Conservation (phyloP, 2,329 filamentous ascomycete species). For the Colletotrichum costaricense region DNA sequence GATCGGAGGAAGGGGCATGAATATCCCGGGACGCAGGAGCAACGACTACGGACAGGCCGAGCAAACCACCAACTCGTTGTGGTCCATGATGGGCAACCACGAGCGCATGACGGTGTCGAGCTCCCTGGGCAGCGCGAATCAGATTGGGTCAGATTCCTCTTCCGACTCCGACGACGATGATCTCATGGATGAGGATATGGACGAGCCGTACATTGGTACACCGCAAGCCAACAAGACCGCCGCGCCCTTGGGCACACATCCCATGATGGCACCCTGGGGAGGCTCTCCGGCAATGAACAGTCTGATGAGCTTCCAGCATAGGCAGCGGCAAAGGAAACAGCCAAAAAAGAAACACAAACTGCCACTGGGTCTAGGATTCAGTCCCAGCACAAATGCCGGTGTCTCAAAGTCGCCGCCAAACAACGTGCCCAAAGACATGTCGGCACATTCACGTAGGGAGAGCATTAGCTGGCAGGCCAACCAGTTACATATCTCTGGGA, state of each 20-base stretch:
- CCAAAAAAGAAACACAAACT: constrained; percentile 65
- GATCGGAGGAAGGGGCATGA: constrained; percentile 75
- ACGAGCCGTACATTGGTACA: constrained; percentile 85
- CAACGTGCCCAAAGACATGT: constrained; percentile 48
- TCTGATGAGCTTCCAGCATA: constrained; percentile 85
- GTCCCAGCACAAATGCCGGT: constrained; percentile 50
- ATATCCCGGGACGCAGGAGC: constrained; percentile 65
- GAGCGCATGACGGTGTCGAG: constrained; percentile 81
- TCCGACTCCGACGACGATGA: constrained; percentile 79
- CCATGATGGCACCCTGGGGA: constrained; percentile 71
- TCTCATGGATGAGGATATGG: constrained; percentile 78
- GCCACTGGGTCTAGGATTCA: constrained; percentile 63
- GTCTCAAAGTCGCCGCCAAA: constrained; percentile 81
- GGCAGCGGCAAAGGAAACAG: constrained; percentile 78
- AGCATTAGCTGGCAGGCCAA: constrained; percentile 93
- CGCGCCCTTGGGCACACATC: constrained; percentile 55
- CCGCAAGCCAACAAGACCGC: constrained; percentile 77
- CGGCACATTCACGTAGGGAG: constrained; percentile 75
- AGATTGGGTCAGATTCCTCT: constrained; percentile 80
- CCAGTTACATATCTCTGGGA: constrained; percentile 84
- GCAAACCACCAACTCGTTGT: constrained; percentile 78
- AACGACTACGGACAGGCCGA: constrained; percentile 62
- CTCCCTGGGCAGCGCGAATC: constrained; percentile 80
- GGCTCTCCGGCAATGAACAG: constrained; percentile 79
- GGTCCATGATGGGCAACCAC: constrained; percentile 76